Evolutionary conservation across 176 grass and related monocot species (phyloP), one percentile per base, ranked within the genome.

Genomic region (Phoenix roebelenii): DNA sequence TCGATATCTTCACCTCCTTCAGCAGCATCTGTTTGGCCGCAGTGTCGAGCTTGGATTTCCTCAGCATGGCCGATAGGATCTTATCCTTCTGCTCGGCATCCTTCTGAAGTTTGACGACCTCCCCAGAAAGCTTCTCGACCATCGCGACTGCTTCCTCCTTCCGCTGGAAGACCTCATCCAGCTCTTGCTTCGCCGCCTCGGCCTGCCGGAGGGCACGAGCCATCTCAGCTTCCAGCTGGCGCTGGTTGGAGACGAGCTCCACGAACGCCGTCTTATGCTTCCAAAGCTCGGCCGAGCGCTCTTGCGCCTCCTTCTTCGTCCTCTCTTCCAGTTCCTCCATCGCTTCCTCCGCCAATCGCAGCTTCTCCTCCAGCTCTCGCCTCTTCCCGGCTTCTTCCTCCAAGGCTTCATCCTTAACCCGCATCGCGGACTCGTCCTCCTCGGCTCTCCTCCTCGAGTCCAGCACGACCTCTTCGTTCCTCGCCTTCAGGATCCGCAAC

Each of bases 71-170:
- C 0, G 90, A 89, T 12, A 95, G 76, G 49, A 95, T 85, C 64
- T 83, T 95, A 67, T 89, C 85, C 79, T 89, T 95, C 60, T 95
- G 90, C 70, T 89, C 79, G 1, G 76, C 76, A 56, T 95, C 90
- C 51, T 73, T 81, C 14, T 80, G 72, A 58, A 89, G 75, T 22
- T 64, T 68, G 32, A 59, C 72, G 0, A 78, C 64, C 72, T 95
- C 81, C 5, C 52, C 54, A 16, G 80, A 76, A 12, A 93, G 76
- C 3, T 82, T 71, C 1, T 80, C 84, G 16, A 83, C 76, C 58
- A 75, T 69, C 54, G 65, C 16, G 15, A 62, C 22, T 0, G 69
- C 72, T 52, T 85, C 75, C 54, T 82, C 81, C 10, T 72, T 63
- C 10, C 66, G 66, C 57, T 60, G 67, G n/a, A 72, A 5, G 10